A percentile compares a stretch with the other conserved stretches of the same genome.
These are phyloP conservation scores for Puya raimondii DNA, from an alignment of 176 grass and related monocot genomes.

Conservation along the genomic window DNA sequence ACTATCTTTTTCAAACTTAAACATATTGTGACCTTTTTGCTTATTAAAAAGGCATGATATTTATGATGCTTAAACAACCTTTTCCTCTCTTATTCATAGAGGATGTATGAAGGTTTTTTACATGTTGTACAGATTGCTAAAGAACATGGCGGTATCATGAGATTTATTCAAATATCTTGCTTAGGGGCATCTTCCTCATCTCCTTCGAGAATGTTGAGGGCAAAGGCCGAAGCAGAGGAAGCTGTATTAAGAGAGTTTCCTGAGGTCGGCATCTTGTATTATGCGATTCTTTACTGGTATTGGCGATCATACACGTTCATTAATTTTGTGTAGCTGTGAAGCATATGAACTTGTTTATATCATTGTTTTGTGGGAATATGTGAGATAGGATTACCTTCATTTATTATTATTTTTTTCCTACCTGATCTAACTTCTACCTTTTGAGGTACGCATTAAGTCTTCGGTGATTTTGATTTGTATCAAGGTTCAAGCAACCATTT, in stretches of 20 bases:
- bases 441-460: no score
- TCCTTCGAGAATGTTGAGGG: constrained; percentile 75
- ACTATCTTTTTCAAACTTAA: no score
- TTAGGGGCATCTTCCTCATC: constrained; percentile 72
- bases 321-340: no score
- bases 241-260: constrained; percentile 71
- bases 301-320: no score
- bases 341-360: no score
- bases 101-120: neutral
- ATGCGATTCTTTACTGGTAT: neutral
- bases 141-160: constrained; percentile 89
- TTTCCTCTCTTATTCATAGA: neutral
- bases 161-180: constrained; percentile 93
- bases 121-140: constrained; percentile 67
- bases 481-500: no score
- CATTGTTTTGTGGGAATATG: no score
- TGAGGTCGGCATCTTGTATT: constrained; percentile 38
- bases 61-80: neutral
- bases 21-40: neutral
- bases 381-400: no score
- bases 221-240: constrained; percentile 85
- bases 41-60: neutral
- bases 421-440: no score
- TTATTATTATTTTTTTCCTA: no score
- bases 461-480: no score